These are phyloP conservation scores for Colletotrichum gigasporum DNA, from an alignment of 2,329 filamentous ascomycete genomes.

Conservation along the genomic window DNA sequence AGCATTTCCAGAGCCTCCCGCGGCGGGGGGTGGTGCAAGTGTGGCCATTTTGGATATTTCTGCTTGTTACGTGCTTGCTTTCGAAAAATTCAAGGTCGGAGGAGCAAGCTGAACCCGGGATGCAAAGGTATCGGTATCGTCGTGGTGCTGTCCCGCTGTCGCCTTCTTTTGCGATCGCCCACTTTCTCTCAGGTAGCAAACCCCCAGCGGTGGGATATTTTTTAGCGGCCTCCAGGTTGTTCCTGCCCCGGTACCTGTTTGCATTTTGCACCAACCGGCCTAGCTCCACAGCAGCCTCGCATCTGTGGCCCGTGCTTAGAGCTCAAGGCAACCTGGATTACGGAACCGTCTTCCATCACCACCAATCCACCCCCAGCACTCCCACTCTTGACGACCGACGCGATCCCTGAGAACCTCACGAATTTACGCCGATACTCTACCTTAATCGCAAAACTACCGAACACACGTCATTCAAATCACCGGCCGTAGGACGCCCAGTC, in stretches of 20 bases:
- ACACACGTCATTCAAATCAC: neutral
- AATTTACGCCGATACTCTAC: neutral
- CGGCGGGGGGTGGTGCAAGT: constrained; percentile 50
- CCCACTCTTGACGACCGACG: constrained; percentile 17
- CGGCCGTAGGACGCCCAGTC: constrained; percentile 34
- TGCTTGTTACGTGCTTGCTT: constrained; percentile 19
- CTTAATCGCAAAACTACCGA: neutral
- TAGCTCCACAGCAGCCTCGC: constrained; percentile 35
- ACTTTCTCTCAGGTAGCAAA: constrained; percentile 32
- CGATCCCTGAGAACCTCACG: constrained; percentile 6
- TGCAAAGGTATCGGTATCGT: constrained; percentile 26
- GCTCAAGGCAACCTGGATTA: constrained; percentile 39
- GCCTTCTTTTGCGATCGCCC: constrained; percentile 33
- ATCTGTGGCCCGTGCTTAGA: constrained; percentile 32
- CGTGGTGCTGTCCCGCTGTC: constrained; percentile 31
- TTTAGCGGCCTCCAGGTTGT: constrained; percentile 34
- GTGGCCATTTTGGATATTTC: constrained; percentile 50
- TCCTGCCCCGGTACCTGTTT: constrained; percentile 31
- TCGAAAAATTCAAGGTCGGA: neutral
- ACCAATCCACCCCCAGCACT: constrained; percentile 12
- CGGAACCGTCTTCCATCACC: constrained; percentile 36
- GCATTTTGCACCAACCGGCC: constrained; percentile 15
- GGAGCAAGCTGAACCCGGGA: constrained; percentile 9
- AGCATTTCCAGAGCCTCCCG: constrained; percentile 57
- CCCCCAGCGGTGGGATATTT: constrained; percentile 36